Evolutionary conservation across 2,329 filamentous ascomycete species (phyloP), one percentile per base, ranked within the genome.

Genomic region (Hypoxylon sp.): DNA sequence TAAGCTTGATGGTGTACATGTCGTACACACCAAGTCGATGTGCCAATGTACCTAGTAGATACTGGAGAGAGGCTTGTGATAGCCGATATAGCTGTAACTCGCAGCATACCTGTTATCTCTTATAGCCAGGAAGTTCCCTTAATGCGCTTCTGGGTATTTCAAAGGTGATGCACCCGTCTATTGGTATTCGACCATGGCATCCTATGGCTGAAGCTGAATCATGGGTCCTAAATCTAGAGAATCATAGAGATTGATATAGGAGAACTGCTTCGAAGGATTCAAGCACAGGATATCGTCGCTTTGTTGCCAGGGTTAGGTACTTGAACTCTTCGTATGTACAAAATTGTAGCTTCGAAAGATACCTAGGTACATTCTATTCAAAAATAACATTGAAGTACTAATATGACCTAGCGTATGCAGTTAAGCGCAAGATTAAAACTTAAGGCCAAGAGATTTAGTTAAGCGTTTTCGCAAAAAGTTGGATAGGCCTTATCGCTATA

Each of bases 1-100:
- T 83, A 85, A 0, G 85, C 83, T 53, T 83, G 79, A 61, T 84
- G 55, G 23, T 72, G 73, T 32, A 72, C 28, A 1, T 52, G 53
- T 48, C 76, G 70, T 3, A 66, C 23, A 21, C 66, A 60, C 28
- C 58, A 14, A 4, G 50, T 52, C 5, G 70, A n/a, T 21, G 45
- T 25, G 4, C 43, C 23, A 5, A 57, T 30, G 45, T 28, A 32
- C n/a, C 48, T 41, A 14, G 28, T 38, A 14, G 28, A 49, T 5
- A 45, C 25, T 4, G 32, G 32, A 19, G 41, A 28, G n/a, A 38
- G 49, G 21, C 21, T 41, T 9, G 50, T 7, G 14, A 45, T 19
- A 2, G 38, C 45, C 6, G 64, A 53, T 23, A 64, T 11, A 9
- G 17, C 36, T 30, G 63, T 11, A 6, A 23, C 28, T 30, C 62